Evolutionary conservation across 2,329 filamentous ascomycete species (phyloP).

Genomic region (Exophiala sideris): DNA sequence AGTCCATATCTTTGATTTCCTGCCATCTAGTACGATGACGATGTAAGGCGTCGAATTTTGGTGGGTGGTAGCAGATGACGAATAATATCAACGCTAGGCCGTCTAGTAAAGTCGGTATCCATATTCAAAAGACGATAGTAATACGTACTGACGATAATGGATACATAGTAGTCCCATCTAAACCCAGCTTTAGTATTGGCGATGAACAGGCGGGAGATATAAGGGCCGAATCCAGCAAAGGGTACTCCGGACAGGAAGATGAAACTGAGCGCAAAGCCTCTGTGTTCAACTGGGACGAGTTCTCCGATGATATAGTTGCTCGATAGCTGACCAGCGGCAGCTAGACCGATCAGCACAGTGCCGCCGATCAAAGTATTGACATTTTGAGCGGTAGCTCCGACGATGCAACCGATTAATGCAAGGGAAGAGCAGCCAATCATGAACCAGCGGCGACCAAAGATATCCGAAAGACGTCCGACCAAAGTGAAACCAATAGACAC

Average conservation of each 20-base stretch:
- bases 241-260: slow-evolving; percentile 42
- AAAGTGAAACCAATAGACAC: slow-evolving; percentile 31
- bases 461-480: slow-evolving; percentile 34
- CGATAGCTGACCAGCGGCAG: slow-evolving; percentile 37
- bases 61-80: too few species aligned
- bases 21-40: too few species aligned
- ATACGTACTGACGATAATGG: slow-evolving; percentile 41
- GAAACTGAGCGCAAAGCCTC: slow-evolving; percentile 33
- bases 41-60: too few species aligned
- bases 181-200: slow-evolving; percentile 47
- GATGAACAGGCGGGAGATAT: slow-evolving; percentile 43
- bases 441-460: slow-evolving; percentile 37
- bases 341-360: slow-evolving; percentile 37
- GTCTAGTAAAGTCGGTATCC: slow-evolving; percentile 38
- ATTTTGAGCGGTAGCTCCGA: slow-evolving; percentile 35
- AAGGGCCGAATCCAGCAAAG: slow-evolving; percentile 37
- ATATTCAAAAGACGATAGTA: slow-evolving; percentile 50
- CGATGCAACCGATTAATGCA: slow-evolving; percentile 37
- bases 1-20: slow-evolving; percentile 16
- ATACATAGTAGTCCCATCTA: slow-evolving; percentile 47
- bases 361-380: slow-evolving; percentile 38
- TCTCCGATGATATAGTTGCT: slow-evolving; percentile 39
- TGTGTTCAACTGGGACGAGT: slow-evolving; percentile 39
- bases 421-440: slow-evolving; percentile 33
- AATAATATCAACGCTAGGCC: slow-evolving; percentile 30